Percentiles rank a stretch among this genome's conserved stretches.
Evolutionary conservation across 768 basidiomycete species (phyloP).

Genomic region (Mycena haematopus): DNA sequence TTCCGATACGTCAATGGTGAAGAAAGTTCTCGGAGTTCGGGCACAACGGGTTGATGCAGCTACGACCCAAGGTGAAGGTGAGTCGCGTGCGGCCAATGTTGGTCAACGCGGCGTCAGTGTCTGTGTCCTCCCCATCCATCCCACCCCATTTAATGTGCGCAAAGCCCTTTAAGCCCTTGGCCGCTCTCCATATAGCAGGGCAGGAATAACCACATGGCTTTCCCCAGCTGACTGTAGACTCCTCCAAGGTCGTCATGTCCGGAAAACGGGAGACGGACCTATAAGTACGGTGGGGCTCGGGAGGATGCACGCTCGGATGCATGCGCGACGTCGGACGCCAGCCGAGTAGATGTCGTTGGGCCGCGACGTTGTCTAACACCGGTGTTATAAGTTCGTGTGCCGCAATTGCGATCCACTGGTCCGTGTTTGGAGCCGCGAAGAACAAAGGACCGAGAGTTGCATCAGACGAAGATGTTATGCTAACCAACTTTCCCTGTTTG

Average conservation of each 20-base stretch:
- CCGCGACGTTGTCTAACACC: neutral
- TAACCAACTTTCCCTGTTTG: no score
- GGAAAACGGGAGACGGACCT: neutral
- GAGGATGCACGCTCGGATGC: neutral
- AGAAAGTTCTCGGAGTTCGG: no score
- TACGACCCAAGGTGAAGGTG: no score
- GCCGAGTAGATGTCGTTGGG: neutral
- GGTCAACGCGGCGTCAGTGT: no score
- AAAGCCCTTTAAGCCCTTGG: neutral
- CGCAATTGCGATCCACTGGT: neutral
- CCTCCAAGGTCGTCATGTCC: neutral
- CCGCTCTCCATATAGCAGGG: neutral
- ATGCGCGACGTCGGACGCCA: neutral
- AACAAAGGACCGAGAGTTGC: neutral
- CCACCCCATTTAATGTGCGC: slow-evolving; percentile 1
- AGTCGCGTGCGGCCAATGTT: no score
- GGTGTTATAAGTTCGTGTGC: neutral
- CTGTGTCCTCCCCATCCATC: no score
- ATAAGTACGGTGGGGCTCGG: neutral
- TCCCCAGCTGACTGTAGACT: neutral
- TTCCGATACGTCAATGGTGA: no score
- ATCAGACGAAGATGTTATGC: no score
- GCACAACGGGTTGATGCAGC: no score
- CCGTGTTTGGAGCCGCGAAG: slow-evolving; percentile 3
- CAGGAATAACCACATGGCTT: neutral